Evolutionary conservation across 208 protist genomes (phyloP), one percentile per base, ranked within the genome.

Genomic region (Leishmania gerbilli): DNA sequence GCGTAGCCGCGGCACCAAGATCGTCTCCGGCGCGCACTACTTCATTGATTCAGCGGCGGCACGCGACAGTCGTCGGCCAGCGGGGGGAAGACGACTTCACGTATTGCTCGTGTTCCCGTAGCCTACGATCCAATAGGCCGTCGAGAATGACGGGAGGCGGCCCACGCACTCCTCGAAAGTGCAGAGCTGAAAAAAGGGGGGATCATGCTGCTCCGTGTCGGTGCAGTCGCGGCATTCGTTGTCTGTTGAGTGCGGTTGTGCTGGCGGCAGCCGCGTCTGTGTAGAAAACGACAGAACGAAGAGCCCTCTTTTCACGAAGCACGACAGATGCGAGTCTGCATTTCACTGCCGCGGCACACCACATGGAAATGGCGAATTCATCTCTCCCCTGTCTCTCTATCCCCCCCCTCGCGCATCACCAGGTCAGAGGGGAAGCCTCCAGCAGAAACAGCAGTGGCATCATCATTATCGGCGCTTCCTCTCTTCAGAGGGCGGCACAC

Each of bases 1-100:
- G 6, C 79, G 69, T 3, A 77, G 69, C 56, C 68, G 42, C 9
- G 69, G 76, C 71, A 81, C 79, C 1, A 51, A 69, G 15, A 81
- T 71, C 24, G 71, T 77, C 2, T 56, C 79, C 79, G 76, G 79
- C 3, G 79, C 79, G 0, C 31, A 81, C 56, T 81, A 76, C 42
- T 71, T 81, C 79, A 58, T 55, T 4, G 11, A 40, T 37, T 3
- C 60, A 2, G 60, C 60, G 45, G 21, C 58, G 21, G n/a, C 40
- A 40, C 6, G 27, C n/a, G 3, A 24, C 9, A 65, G 60, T 9
- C 27, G 60, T 34, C 0, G 3, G 27, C 1, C 31, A n/a, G 37
- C 17, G 65, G 37, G 15, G 13, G 60, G 60, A 6, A 13, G 60
- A 37, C n/a, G n/a, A 40, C n/a, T 34, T n/a, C 60, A 37, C 4